Evolutionary conservation across 257 asterid genomes (phyloP).

Genomic region (Osmanthus fragrans): DNA sequence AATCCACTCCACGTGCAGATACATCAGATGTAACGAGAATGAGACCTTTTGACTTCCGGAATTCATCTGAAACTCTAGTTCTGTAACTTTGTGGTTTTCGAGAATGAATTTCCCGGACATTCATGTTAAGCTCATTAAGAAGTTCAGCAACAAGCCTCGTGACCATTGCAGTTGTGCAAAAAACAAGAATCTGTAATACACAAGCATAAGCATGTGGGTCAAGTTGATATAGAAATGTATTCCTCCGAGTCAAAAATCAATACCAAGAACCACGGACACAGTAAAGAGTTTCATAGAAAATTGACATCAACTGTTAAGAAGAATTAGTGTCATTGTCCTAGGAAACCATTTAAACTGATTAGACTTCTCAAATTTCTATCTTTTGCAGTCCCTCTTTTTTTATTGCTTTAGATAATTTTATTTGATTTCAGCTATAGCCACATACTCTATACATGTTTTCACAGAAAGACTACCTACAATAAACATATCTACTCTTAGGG

Average conservation of each 20-base stretch:
- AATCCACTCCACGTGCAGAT: conserved; percentile 99
- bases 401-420: not conserved
- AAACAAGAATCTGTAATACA: conserved; percentile 75
- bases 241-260: not conserved
- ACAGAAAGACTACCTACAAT: not conserved
- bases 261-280: not conserved
- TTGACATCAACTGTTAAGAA: not conserved
- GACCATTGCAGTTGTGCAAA: conserved; percentile 99
- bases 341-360: not conserved
- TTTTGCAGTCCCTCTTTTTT: not conserved
- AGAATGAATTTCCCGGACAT: conserved; percentile 92
- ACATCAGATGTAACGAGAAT: conserved; percentile 96
- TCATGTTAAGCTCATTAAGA: conserved; percentile 77
- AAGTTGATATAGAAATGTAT: conserved; percentile 3
- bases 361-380: not conserved
- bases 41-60: conserved; percentile 90
- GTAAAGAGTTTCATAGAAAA: not conserved
- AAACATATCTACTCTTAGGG: not conserved
- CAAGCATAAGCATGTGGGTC: conserved; percentile 10
- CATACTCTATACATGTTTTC: not conserved
- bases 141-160: conserved; percentile 89
- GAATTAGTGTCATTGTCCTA: not conserved
- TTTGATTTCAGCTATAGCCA: not conserved
- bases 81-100: conserved; percentile 91
- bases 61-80: conserved; percentile 88